Evolutionary conservation across 257 asterid genomes (phyloP).

Genomic region (Solanum megistacrolobum): DNA sequence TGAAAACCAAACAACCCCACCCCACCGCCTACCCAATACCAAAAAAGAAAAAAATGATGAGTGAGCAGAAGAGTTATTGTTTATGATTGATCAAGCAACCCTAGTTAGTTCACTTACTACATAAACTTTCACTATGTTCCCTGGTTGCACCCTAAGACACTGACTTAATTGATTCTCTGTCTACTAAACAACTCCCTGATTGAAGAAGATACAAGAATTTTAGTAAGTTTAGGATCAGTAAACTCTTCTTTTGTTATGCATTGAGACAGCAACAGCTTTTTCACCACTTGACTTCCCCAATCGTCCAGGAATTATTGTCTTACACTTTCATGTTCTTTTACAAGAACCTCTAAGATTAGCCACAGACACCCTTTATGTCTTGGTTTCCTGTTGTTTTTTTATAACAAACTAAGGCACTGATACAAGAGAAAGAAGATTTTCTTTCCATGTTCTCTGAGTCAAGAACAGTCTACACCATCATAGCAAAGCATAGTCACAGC

Average conservation of each 20-base stretch:
- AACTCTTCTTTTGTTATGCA: background rate
- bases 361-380: background rate
- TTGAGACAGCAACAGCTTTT: background rate
- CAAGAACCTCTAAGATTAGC: background rate
- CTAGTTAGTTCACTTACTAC: background rate
- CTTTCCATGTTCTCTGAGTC: background rate
- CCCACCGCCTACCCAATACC: background rate
- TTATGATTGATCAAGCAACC: background rate
- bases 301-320: background rate
- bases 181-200: background rate
- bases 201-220: background rate
- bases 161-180: background rate
- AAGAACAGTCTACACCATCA: background rate
- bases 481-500: background rate
- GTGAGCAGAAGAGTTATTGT: background rate
- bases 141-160: background rate
- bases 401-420: background rate
- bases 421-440: background rate
- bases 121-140: background rate
- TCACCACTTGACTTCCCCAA: background rate
- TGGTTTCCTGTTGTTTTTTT: background rate
- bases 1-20: background rate
- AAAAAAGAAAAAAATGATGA: background rate
- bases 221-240: background rate
- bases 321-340: background rate